Conservation (phyloP, 345 rosid genomes). For the Salix viminalis region DNA sequence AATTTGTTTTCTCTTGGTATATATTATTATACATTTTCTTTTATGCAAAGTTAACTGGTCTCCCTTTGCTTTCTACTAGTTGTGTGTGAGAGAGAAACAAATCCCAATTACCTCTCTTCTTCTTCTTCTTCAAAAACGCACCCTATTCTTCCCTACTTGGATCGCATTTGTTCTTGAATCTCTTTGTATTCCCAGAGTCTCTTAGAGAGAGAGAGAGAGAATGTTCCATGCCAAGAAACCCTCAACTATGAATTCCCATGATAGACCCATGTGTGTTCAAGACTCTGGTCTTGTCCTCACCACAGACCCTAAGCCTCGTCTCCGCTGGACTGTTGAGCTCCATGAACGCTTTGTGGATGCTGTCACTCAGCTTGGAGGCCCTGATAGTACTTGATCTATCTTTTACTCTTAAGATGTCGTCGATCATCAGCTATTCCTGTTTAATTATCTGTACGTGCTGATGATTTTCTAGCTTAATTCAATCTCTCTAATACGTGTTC, state of each 20-base stretch:
- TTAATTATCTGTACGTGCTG: not conserved
- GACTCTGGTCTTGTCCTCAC: conserved; percentile 99
- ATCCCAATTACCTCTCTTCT: conserved; percentile 17
- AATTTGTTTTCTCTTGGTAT: not conserved
- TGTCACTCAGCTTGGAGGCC: conserved; percentile 97
- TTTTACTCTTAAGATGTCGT: too few relatives aligned
- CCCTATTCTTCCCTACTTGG: conserved; percentile 79
- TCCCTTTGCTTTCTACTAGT: conserved; percentile 13
- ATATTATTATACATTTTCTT: conserved; percentile 4
- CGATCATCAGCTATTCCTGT: not conserved
- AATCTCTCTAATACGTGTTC: not conserved
- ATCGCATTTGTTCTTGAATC: conserved; percentile 95
- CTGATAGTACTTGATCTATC: conserved; percentile 60
- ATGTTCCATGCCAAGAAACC: conserved; percentile 98
- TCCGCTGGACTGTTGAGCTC: conserved; percentile 99
- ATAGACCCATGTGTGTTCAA: conserved; percentile 90
- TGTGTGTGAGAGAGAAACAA: conserved; percentile 10
- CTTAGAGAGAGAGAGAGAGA: conserved; percentile 28
- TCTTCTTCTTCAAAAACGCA: conserved; percentile 60
- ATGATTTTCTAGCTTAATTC: not conserved
- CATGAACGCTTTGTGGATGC: conserved; percentile 99
- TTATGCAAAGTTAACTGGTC: conserved; percentile 19
- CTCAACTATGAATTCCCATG: conserved; percentile 88
- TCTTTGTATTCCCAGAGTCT: conserved; percentile 25
- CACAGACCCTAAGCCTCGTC: conserved; percentile 99